Evolutionary conservation across 2,329 filamentous ascomycete species (phyloP), one percentile per base, ranked within the genome.

Genomic region (Claviceps maximensis): DNA sequence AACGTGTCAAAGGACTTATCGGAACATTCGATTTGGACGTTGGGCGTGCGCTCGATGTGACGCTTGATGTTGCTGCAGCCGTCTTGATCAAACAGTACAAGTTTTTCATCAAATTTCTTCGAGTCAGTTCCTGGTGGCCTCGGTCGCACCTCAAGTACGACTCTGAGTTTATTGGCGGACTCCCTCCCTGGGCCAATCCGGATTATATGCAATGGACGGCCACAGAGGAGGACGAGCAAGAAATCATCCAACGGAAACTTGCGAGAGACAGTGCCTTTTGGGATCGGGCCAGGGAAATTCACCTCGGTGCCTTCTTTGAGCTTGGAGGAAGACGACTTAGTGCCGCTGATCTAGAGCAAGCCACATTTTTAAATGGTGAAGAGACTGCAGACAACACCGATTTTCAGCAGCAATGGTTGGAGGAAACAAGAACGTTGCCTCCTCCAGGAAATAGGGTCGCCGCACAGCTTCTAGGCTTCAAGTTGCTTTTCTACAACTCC

Each of bases 21-120:
- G 93, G 93, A 53, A 93, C 93, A 8, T 98, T 98, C 63, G 91
- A 98, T 67, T 77, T 98, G 57, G 93, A 98, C 65, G 93, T 96
- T 40, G 94, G 93, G 49, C 82, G 94, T 62, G 91, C 94, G 4
- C 77, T 98, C 12, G 93, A 98, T 66, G 89, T 97, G 23, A 94
- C 89, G 0, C 77, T 98, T 19, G 93, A 98, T 64, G 89, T 97
- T 33, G 95, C 95, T 63, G 93, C 93, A 1, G 89, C 90, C 13
- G 85, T 95, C 1, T 79, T 98, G 51, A 87, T 98, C 62, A 94
- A 94, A 64, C 89, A 95, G 59, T 89, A 85, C 65, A 83, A 86
- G 33, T 98, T 97, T 70, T 97, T 96, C 62, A 85, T 97, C 65
- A 95, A 95, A 65, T 83, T 97, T 48, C 74, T 98, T 25, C 80